phyloP scores from a whole-genome alignment of 306 rosid species.

The Hylodesmum podocarpum region DNA sequence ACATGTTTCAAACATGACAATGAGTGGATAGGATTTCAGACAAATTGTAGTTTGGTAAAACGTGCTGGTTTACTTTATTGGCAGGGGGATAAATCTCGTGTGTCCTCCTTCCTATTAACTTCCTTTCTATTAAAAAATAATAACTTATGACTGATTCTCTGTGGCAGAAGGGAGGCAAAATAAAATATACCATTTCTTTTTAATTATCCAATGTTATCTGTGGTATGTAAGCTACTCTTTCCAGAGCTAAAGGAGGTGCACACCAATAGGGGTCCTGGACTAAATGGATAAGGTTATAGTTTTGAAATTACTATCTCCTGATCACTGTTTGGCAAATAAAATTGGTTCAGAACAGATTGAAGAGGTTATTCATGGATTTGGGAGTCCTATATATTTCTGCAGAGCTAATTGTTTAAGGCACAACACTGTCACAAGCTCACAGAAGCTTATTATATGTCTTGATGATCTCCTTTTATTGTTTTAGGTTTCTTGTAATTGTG shows the following conservation, averaged over 20 bases:
- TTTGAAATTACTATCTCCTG: constrained; percentile 1
- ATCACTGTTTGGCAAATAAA: neutral
- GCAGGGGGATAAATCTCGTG: neutral
- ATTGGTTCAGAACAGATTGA: neutral
- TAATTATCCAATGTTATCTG: neutral
- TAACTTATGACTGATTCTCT: neutral
- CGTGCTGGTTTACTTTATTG: neutral
- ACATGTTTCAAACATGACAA: neutral
- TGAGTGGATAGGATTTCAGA: neutral
- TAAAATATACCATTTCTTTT: constrained; percentile 11
- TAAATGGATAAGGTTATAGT: neutral
- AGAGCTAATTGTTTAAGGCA: neutral
- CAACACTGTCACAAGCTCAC: neutral
- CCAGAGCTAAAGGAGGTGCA: neutral
- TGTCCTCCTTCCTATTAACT: neutral
- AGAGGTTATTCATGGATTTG: neutral
- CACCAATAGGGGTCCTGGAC: constrained; percentile 9
- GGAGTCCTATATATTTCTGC: neutral
- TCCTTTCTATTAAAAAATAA: neutral
- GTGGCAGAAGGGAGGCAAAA: neutral
- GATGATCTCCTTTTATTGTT: neutral
- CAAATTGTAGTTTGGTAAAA: constrained; percentile 1
- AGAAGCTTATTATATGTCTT: neutral
- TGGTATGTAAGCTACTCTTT: neutral
- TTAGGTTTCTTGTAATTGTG: neutral